A percentile compares a stretch with the other conserved stretches of the same genome.
phyloP scores from a whole-genome alignment of 176 grass and related monocot genomes.

The Hordeum vulgare region DNA sequence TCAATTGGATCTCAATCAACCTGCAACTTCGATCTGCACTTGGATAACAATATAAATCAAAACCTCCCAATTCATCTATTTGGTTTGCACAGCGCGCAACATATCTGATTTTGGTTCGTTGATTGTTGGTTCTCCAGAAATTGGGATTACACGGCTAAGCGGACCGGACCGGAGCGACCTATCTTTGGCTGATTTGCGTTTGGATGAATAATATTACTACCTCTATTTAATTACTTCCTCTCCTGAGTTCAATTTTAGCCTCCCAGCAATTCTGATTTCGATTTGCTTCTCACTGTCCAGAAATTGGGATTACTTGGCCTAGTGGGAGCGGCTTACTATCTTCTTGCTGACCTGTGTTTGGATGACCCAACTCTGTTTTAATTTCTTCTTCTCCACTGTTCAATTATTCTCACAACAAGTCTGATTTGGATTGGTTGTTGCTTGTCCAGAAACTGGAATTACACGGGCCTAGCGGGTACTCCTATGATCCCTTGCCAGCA shows the following conservation, averaged over 20 bases:
- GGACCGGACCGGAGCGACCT: too few relatives aligned
- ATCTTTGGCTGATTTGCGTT: neutral
- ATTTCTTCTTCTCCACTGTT: too few relatives aligned
- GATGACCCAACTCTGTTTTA: neutral
- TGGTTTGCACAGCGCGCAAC: neutral
- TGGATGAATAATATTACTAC: neutral
- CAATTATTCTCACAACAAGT: too few relatives aligned
- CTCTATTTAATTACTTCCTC: neutral
- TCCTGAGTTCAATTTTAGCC: neutral
- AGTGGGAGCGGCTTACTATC: too few relatives aligned
- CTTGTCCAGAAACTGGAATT: constrained; percentile 8
- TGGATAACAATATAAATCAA: neutral
- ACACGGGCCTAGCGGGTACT: too few relatives aligned
- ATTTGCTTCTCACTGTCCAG: neutral
- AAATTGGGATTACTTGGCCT: neutral
- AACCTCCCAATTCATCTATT: neutral
- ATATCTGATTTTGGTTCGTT: neutral
- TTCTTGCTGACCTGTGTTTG: neutral
- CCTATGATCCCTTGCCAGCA: neutral
- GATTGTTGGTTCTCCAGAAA: neutral
- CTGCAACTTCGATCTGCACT: neutral
- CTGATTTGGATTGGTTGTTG: neutral
- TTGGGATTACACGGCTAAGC: neutral
- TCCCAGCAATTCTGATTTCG: neutral
- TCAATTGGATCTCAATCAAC: neutral